Evolutionary conservation across 2,329 filamentous ascomycete species (phyloP).

Genomic region (Plectosphaerella sp.): DNA sequence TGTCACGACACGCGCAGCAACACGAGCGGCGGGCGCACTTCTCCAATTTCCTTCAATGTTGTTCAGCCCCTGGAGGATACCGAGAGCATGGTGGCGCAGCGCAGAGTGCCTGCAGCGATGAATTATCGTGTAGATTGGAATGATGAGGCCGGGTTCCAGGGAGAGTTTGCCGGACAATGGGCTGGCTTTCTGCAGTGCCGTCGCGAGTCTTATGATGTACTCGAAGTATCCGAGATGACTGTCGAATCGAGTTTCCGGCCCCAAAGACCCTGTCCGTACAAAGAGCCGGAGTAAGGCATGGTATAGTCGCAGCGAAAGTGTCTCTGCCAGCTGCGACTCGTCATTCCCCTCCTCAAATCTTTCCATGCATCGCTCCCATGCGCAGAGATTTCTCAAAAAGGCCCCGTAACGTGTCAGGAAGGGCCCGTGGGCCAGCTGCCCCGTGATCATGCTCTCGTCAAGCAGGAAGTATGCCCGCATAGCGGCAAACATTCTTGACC

Average conservation of each 20-base stretch:
- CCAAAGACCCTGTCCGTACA: constrained; percentile 12
- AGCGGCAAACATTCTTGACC: not conserved
- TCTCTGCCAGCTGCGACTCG: too few relatives aligned
- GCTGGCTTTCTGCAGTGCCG: constrained; percentile 5
- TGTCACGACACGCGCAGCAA: constrained; percentile 11
- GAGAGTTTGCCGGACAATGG: constrained; percentile 11
- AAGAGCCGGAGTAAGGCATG: constrained; percentile 18
- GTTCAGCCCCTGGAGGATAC: constrained; percentile 13
- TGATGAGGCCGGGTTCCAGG: constrained; percentile 17
- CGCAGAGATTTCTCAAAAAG: not conserved
- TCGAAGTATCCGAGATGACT: constrained; percentile 20
- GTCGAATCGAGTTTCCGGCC: constrained; percentile 23
- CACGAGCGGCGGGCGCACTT: constrained; percentile 14
- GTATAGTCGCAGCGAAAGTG: constrained; percentile 17
- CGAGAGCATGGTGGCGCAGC: constrained; percentile 14
- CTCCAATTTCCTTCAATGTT: constrained; percentile 22
- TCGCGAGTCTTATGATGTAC: constrained; percentile 15
- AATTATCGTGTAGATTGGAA: constrained; percentile 13
- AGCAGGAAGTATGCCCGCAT: not conserved
- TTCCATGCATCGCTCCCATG: not conserved
- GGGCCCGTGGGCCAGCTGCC: not conserved
- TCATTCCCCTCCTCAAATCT: not conserved
- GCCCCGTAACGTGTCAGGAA: not conserved
- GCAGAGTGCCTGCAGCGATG: constrained; percentile 19
- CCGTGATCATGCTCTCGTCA: not conserved